Percentiles rank a stretch among this genome's conserved stretches.
These are phyloP conservation scores for Fusarium sp. DNA, from an alignment of 2,329 filamentous ascomycete genomes.

Conservation along the genomic window DNA sequence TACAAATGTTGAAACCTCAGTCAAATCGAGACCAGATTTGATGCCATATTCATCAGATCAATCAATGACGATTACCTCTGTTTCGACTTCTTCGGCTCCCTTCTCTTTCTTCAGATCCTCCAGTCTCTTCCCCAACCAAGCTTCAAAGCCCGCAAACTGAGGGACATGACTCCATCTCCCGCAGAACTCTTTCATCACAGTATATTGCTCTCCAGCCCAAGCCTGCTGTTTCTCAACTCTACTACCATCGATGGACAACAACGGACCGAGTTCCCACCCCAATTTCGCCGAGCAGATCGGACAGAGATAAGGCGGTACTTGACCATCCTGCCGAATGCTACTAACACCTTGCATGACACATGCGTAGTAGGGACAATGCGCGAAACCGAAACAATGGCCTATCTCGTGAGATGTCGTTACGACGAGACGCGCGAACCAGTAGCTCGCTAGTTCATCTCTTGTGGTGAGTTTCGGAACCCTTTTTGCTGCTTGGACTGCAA, in stretches of 20 bases:
- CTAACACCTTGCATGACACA: slow-evolving; percentile 73
- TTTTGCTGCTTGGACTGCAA: slow-evolving; percentile 48
- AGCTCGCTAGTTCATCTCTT: slow-evolving; percentile 45
- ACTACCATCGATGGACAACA: slow-evolving; percentile 32
- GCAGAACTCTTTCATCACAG: slow-evolving; percentile 56
- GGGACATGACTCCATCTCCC: slow-evolving; percentile 51
- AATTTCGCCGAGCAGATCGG: slow-evolving; percentile 69
- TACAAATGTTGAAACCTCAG: no score
- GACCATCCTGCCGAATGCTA: slow-evolving; percentile 65
- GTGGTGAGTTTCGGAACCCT: slow-evolving; percentile 36
- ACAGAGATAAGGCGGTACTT: slow-evolving; percentile 73
- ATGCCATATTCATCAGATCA: background rate
- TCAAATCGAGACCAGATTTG: background rate
- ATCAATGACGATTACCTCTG: background rate
- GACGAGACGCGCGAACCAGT: slow-evolving; percentile 69
- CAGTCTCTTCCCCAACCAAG: slow-evolving; percentile 54
- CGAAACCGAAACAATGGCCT: slow-evolving; percentile 74
- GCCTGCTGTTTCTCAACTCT: slow-evolving; percentile 4
- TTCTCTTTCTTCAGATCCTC: background rate
- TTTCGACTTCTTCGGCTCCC: background rate
- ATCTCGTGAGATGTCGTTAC: slow-evolving; percentile 73
- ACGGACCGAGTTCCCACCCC: slow-evolving; percentile 30
- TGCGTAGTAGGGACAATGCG: slow-evolving; percentile 73
- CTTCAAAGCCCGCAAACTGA: slow-evolving; percentile 58
- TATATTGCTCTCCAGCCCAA: slow-evolving; percentile 51